phyloP scores from a whole-genome alignment of 495 filamentous ascomycete species.

The Penicillium longicatenatum region DNA sequence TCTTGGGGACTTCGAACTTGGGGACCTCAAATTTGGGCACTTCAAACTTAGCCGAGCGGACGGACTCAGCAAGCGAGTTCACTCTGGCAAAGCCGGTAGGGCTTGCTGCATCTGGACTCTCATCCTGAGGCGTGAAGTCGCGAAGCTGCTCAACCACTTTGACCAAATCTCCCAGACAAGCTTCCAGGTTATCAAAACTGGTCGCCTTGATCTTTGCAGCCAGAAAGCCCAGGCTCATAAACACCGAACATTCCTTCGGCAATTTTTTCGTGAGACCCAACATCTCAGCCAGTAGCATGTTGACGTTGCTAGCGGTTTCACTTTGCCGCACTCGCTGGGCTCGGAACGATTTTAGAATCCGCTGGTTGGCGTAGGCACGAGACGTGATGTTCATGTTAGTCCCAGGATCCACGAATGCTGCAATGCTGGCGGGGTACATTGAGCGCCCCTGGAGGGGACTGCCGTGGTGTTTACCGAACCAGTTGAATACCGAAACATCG shows the following conservation, averaged over 20 bases:
- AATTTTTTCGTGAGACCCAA: slow-evolving; percentile 4
- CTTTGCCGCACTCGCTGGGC: slow-evolving; percentile 9
- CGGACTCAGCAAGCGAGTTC: slow-evolving; percentile 2
- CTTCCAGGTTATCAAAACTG: background rate
- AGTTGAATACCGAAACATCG: slow-evolving; percentile 22
- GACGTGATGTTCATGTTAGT: slow-evolving; percentile 2
- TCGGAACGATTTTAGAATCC: slow-evolving; percentile 11
- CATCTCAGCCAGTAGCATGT: slow-evolving; percentile 5
- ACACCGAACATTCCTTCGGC: slow-evolving; percentile 3
- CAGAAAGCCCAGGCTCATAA: background rate
- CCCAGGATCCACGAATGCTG: slow-evolving; percentile 10
- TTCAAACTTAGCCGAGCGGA: background rate
- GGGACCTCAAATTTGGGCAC: slow-evolving; percentile 1
- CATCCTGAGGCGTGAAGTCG: background rate
- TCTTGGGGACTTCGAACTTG: slow-evolving; percentile 3
- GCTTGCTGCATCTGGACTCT: background rate
- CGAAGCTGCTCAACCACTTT: background rate
- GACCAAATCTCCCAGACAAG: background rate
- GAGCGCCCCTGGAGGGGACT: slow-evolving; percentile 16
- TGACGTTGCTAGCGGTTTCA: slow-evolving; percentile 7
- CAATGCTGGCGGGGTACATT: slow-evolving; percentile 16
- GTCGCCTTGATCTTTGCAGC: background rate
- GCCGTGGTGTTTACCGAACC: slow-evolving; percentile 16
- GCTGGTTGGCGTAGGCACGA: slow-evolving; percentile 4
- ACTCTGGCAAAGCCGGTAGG: background rate